Evolutionary conservation across 2,329 filamentous ascomycete genomes (phyloP), one percentile per base, ranked within the genome.

Genomic region (Apiospora marii): DNA sequence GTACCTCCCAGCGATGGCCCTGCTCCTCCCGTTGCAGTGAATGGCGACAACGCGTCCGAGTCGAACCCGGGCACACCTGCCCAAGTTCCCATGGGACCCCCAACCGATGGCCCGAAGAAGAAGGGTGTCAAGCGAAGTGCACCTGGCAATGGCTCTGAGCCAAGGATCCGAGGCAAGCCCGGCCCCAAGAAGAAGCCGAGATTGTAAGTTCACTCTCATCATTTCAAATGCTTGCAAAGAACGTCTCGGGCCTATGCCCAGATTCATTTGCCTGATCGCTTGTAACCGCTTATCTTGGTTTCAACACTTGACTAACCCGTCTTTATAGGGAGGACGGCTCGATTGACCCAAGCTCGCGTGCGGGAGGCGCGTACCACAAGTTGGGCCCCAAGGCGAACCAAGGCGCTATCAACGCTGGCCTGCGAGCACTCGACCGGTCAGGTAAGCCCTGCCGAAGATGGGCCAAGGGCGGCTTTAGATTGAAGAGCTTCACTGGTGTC

Each of bases 341-440:
- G 43, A 87, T 90, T 79, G 90, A 92, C 77, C 87, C 89, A 77
- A 85, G 85, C 79, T 84, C 85, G 77, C 80, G 85, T 74, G 82
- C 83, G 77, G 82, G 82, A 73, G 83, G 86, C 67, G 84, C 85
- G 7, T 86, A 87, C 69, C 94, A 96, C 84, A 97, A 97, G 82
- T 92, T 98, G 37, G 96, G 96, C 4, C 96, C 96, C 77, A 98
- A 98, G 83, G 96, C 96, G 70, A 98, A 98, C 82, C 94, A 96
- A 79, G 96, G 96, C 75, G 96, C 96, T 73, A 99, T 99, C 87
- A 99, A 99, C 81, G 96, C 96, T 71, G 94, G 94, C 70, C 92
- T 99, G 69, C 94, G 96, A 71, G 96, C 96, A 16, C 93, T 99
- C 75, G 96, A 99, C 83, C 92, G 96, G 74, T 93, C 93, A 10